Conservation (phyloP, 75 land plant genomes). For the Pinus albicaulis region DNA sequence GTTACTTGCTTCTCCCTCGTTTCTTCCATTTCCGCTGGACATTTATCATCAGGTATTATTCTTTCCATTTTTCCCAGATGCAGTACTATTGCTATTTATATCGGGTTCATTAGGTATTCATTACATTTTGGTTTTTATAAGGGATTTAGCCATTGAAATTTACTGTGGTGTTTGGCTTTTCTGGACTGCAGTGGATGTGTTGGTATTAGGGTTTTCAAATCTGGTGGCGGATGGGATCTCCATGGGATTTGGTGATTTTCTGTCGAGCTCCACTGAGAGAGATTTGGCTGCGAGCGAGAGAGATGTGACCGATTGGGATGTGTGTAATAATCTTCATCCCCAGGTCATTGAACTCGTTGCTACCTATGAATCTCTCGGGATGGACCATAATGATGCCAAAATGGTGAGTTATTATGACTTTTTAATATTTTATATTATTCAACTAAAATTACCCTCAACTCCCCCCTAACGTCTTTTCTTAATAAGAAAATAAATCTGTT, state of each 20-base stretch:
- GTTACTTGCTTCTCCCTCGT: slow-evolving; percentile 75
- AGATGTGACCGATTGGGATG: slow-evolving; percentile 43
- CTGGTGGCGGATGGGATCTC: slow-evolving; percentile 76
- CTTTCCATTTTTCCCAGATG: background rate
- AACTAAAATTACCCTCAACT: too few relatives aligned
- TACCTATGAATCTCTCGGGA: slow-evolving; percentile 48
- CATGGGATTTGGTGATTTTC: slow-evolving; percentile 67
- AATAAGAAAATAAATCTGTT: too few relatives aligned
- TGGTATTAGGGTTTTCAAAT: slow-evolving; percentile 69
- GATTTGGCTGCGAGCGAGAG: slow-evolving; percentile 43
- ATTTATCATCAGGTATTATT: slow-evolving; percentile 33
- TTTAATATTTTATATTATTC: too few relatives aligned
- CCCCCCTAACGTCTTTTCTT: too few relatives aligned
- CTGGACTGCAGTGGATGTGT: slow-evolving; percentile 46
- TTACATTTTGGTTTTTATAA: too few relatives aligned
- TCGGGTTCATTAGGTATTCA: too few relatives aligned
- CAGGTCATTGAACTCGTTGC: slow-evolving; percentile 27
- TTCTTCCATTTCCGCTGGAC: slow-evolving; percentile 58
- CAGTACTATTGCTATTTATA: too few relatives aligned
- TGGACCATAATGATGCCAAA: slow-evolving; percentile 38
- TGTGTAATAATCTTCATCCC: slow-evolving; percentile 16
- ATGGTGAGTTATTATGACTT: too few relatives aligned
- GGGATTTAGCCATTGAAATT: too few relatives aligned
- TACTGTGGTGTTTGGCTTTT: background rate
- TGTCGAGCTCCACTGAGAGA: slow-evolving; percentile 55